phyloP scores from a whole-genome alignment of 176 grass and related monocot species.

The Avena eriantha region DNA sequence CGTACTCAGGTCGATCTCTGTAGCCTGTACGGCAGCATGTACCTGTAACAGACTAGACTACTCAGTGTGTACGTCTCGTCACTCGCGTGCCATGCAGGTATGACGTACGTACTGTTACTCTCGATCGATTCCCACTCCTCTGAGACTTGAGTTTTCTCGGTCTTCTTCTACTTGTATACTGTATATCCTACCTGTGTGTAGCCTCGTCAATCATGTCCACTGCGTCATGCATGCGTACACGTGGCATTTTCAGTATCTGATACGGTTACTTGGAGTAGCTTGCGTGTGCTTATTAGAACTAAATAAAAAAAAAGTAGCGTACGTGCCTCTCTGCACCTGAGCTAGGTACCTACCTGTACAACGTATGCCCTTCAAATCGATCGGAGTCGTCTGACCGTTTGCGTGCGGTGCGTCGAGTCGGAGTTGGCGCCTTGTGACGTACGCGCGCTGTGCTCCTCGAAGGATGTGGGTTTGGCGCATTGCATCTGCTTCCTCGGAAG shows the following conservation, averaged over 20 bases:
- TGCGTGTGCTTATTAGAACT: too few species aligned
- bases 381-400: not conserved
- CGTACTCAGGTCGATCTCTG: too few species aligned
- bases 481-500: not conserved
- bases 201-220: not conserved
- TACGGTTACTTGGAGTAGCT: not conserved
- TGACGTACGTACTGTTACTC: not conserved
- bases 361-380: not conserved
- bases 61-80: not conserved
- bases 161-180: not conserved
- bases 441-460: not conserved
- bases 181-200: not conserved
- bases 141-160: not conserved
- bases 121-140: not conserved
- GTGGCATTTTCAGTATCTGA: not conserved
- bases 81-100: not conserved
- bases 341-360: too few species aligned
- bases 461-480: not conserved
- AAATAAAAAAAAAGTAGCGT: not conserved
- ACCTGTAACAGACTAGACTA: not conserved
- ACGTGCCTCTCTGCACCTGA: too few species aligned
- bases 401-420: slow-evolving; percentile 21
- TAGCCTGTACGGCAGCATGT: not conserved
- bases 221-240: not conserved
- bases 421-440: slow-evolving; percentile 30